phyloP scores from a whole-genome alignment of 2,329 filamentous ascomycete species.

The Penicillium sp. region DNA sequence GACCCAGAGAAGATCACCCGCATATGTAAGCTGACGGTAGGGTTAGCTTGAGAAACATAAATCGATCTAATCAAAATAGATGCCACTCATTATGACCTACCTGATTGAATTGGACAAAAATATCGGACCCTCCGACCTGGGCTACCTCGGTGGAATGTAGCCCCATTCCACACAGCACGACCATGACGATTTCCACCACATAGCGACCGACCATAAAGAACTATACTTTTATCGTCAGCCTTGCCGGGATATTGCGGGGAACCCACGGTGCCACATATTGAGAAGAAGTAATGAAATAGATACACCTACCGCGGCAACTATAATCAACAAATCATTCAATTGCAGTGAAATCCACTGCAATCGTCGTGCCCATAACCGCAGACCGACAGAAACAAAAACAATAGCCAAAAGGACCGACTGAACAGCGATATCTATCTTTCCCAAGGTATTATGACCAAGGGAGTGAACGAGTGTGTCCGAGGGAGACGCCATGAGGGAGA shows the following conservation, averaged over 20 bases:
- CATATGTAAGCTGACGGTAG: conserved; percentile 17
- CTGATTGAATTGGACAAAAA: conserved; percentile 16
- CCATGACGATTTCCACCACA: conserved; percentile 18
- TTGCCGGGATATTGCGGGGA: not conserved
- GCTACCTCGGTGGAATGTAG: conserved; percentile 17
- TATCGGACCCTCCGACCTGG: conserved; percentile 8
- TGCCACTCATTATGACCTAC: conserved; percentile 5
- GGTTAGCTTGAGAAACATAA: not conserved
- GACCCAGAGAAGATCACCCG: conserved; percentile 22
- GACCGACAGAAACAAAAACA: conserved; percentile 12
- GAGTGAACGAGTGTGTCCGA: conserved; percentile 12
- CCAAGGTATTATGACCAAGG: conserved; percentile 23
- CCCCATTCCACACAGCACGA: conserved; percentile 23
- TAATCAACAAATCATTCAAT: conserved; percentile 21
- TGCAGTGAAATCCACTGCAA: conserved; percentile 12
- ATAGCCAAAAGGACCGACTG: conserved; percentile 18
- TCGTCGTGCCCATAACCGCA: conserved; percentile 22
- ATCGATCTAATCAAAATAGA: not conserved
- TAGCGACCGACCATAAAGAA: conserved; percentile 21
- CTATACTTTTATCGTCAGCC: conserved; percentile 7
- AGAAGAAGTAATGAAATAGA: not conserved
- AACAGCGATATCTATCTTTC: conserved; percentile 21
- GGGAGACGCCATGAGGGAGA: conserved; percentile 12
- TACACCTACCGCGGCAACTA: conserved; percentile 16
- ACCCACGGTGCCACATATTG: not conserved